A percentile compares a stretch with the other conserved stretches of the same genome.
Conservation (phyloP, 2,329 filamentous ascomycete species). For the Ophiostoma perfectum region DNA sequence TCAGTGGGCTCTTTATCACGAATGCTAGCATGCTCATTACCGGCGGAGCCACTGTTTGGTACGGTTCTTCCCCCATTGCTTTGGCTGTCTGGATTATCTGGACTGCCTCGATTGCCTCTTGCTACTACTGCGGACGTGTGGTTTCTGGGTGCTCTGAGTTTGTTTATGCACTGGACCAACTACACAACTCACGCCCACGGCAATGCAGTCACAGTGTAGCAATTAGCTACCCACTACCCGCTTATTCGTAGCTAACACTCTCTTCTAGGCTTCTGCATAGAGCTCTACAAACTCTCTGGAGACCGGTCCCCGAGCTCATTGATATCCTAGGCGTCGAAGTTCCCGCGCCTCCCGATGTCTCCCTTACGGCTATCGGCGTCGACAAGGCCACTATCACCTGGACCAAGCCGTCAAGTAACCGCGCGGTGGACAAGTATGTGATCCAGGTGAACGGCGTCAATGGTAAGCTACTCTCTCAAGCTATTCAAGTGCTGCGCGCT, state of each 20-base stretch:
- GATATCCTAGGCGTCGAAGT: slow-evolving; percentile 90
- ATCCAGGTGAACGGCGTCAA: slow-evolving; percentile 92
- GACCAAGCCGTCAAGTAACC: slow-evolving; percentile 64
- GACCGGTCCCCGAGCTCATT: slow-evolving; percentile 85
- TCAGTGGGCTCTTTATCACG: slow-evolving; percentile 44
- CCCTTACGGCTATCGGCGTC: slow-evolving; percentile 79
- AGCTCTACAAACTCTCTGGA: slow-evolving; percentile 82
- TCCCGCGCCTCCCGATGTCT: slow-evolving; percentile 81
- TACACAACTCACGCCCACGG: too few relatives aligned
- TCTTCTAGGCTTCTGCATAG: slow-evolving; percentile 69
- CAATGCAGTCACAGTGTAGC: too few relatives aligned
- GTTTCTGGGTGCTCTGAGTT: too few relatives aligned
- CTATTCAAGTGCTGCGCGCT: too few relatives aligned
- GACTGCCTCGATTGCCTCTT: neutral
- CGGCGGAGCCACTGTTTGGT: slow-evolving; percentile 51
- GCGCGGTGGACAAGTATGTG: slow-evolving; percentile 75
- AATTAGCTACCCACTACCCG: too few relatives aligned
- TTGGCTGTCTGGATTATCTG: neutral
- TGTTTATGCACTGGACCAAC: too few relatives aligned
- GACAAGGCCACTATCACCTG: slow-evolving; percentile 88
- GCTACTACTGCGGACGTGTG: too few relatives aligned
- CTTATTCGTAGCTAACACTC: slow-evolving; percentile 20
- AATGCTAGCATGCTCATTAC: slow-evolving; percentile 53
- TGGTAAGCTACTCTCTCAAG: slow-evolving; percentile 52
- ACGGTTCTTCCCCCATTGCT: slow-evolving; percentile 19